Percentiles rank a stretch among this genome's conserved stretches.
Conservation (phyloP, 2,329 filamentous ascomycete genomes). For the Drechslerella dactyloides region DNA sequence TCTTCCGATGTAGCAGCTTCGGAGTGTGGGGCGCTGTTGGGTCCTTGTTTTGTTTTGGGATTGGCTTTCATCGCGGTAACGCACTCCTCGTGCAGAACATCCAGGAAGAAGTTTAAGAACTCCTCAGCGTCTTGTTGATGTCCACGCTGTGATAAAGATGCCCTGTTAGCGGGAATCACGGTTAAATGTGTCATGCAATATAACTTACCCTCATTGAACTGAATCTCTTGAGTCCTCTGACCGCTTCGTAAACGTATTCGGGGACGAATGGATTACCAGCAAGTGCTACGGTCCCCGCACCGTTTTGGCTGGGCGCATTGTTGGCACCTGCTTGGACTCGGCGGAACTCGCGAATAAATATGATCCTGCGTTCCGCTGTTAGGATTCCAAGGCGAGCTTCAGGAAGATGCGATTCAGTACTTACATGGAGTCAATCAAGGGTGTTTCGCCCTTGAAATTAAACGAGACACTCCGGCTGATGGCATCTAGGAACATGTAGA, state of each 20-base stretch:
- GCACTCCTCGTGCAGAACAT: slow-evolving; percentile 92
- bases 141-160: slow-evolving; percentile 70
- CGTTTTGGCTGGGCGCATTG: slow-evolving; percentile 70
- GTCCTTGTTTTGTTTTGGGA: slow-evolving; percentile 55
- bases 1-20: slow-evolving; percentile 57
- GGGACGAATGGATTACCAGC: slow-evolving; percentile 91
- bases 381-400: not conserved
- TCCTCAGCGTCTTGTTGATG: slow-evolving; percentile 98
- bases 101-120: slow-evolving; percentile 89
- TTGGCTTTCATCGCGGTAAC: slow-evolving; percentile 72
- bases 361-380: slow-evolving; percentile 68
- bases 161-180: slow-evolving; percentile 52
- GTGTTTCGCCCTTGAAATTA: slow-evolving; percentile 94
- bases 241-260: slow-evolving; percentile 93
- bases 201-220: slow-evolving; percentile 81
- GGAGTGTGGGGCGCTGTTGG: slow-evolving; percentile 56
- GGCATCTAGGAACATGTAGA: slow-evolving; percentile 91
- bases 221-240: slow-evolving; percentile 84
- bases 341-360: slow-evolving; percentile 95
- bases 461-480: slow-evolving; percentile 81
- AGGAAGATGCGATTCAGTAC: slow-evolving; percentile 56
- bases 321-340: slow-evolving; percentile 67
- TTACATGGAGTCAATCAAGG: slow-evolving; percentile 90
- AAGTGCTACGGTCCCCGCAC: slow-evolving; percentile 79
- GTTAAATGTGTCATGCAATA: slow-evolving; percentile 20